Evolutionary conservation across 768 basidiomycete genomes (phyloP), one percentile per base, ranked within the genome.

Genomic region (Rhodotorula graminis): DNA sequence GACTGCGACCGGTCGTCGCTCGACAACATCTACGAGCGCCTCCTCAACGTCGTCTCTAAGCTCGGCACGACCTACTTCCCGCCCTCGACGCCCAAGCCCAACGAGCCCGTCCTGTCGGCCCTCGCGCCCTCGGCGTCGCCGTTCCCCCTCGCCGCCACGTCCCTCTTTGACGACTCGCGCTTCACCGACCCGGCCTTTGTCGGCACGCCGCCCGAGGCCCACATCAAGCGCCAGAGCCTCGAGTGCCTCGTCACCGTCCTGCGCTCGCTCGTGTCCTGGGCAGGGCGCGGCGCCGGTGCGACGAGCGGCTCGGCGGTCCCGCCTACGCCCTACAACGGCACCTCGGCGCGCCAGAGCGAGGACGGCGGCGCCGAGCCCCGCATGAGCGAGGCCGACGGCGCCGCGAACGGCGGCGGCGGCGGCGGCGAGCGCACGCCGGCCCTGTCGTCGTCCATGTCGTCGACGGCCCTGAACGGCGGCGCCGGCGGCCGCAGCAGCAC

Each of bases 11-110:
- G 92, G 70, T 89, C 92, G 70, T 92, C 95, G 9, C 86, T 86
- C 18, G 95, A 96, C 79, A 98, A 99, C 82, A 94, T 98, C 69
- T 99, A 98, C 81, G 96, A 99, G 78, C 91, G 91, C 50, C 83
- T 97, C 61, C 92, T 98, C 85, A 97, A 97, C 82, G 91, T 97
- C 79, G 87, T 98, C 78, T 93, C 94, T 25, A 96, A 93, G 82
- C 88, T 96, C 69, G 88, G 89, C 25, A 89, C 89, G 37, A 84
- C 84, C 14, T 83, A 84, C 71, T 82, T 82, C 66, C 79, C 81
- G 7, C 77, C 82, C 19, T 57, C 68, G 14, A 62, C 60, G 7
- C 44, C 60, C 44, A 65, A 65, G 10, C 66, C 74, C 2, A 64
- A 66, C 18, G 40, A 64, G n/a, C 66, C 65, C 1, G 56, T 67